Conservation (phyloP, 1,139 yeast species). For the Hemisphaericaspora lyxosophila region DNA sequence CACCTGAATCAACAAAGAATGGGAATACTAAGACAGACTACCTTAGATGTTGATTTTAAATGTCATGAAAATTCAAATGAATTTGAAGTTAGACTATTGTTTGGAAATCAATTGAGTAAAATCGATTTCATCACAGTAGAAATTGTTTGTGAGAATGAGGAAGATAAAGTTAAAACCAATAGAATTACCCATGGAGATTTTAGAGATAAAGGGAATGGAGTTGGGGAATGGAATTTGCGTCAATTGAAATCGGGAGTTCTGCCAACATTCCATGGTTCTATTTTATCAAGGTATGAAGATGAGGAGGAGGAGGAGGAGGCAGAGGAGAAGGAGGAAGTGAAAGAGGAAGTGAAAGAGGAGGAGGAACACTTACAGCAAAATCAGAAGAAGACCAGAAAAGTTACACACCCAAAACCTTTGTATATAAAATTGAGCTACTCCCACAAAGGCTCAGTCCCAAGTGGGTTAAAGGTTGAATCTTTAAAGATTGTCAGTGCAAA, state of each 20-base stretch:
- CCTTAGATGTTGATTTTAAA: conserved; percentile 58
- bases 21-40: conserved; percentile 52
- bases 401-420: conserved; percentile 48
- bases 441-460: conserved; percentile 71
- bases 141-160: conserved; percentile 33
- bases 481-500: conserved; percentile 58
- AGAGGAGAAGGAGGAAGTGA: conserved; percentile 8
- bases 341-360: conserved; percentile 15
- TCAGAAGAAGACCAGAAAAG: conserved; percentile 1
- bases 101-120: conserved; percentile 53
- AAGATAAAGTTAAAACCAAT: conserved; percentile 37
- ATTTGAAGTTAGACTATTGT: conserved; percentile 67
- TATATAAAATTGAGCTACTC: conserved; percentile 54
- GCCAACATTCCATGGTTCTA: conserved; percentile 65
- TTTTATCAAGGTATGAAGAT: conserved; percentile 18
- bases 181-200: conserved; percentile 76
- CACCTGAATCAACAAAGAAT: conserved; percentile 17
- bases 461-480: conserved; percentile 71
- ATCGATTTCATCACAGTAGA: conserved; percentile 60
- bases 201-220: conserved; percentile 49
- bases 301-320: conserved; percentile 16
- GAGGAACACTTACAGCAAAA: conserved; percentile 7
- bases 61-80: conserved; percentile 65
- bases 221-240: conserved; percentile 72
- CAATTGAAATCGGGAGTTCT: conserved; percentile 62